phyloP scores from a whole-genome alignment of 768 basidiomycete genomes.

The Amanita thiersii region DNA sequence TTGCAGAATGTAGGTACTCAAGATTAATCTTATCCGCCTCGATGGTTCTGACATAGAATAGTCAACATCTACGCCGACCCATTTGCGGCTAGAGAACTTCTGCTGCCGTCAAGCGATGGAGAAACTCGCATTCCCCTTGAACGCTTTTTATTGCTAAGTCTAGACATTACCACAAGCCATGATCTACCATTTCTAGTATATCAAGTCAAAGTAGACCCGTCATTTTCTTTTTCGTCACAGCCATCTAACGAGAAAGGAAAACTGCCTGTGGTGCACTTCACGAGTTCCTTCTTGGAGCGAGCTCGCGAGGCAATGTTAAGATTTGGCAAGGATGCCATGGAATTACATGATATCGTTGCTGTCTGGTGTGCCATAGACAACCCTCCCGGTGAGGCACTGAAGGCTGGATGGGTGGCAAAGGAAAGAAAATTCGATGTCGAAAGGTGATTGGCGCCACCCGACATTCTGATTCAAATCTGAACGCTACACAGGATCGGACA shows the following conservation, averaged over 20 bases:
- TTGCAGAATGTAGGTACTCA: slow-evolving; percentile 67
- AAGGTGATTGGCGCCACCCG: slow-evolving; percentile 32
- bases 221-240: slow-evolving; percentile 37
- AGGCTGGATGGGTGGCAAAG: slow-evolving; percentile 48
- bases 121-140: slow-evolving; percentile 47
- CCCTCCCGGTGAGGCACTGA: slow-evolving; percentile 36
- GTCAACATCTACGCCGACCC: slow-evolving; percentile 89
- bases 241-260: slow-evolving; percentile 45
- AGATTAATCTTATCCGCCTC: neutral
- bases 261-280: slow-evolving; percentile 63
- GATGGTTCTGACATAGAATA: slow-evolving; percentile 18
- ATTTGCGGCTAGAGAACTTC: slow-evolving; percentile 66
- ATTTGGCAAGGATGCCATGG: slow-evolving; percentile 80
- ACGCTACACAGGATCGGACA: slow-evolving; percentile 51
- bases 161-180: slow-evolving; percentile 81
- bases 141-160: slow-evolving; percentile 60
- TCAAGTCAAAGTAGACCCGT: slow-evolving; percentile 47
- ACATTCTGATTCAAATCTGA: neutral
- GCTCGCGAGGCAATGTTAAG: slow-evolving; percentile 69
- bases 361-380: slow-evolving; percentile 82
- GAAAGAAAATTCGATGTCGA: slow-evolving; percentile 60
- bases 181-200: slow-evolving; percentile 69
- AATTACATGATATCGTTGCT: slow-evolving; percentile 85
- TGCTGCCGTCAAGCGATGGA: slow-evolving; percentile 31
- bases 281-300: slow-evolving; percentile 69